A percentile compares a stretch with the other conserved stretches of the same genome.
Conservation (phyloP, 1,284 basidiomycete species). For the Clitocybe nebularis region DNA sequence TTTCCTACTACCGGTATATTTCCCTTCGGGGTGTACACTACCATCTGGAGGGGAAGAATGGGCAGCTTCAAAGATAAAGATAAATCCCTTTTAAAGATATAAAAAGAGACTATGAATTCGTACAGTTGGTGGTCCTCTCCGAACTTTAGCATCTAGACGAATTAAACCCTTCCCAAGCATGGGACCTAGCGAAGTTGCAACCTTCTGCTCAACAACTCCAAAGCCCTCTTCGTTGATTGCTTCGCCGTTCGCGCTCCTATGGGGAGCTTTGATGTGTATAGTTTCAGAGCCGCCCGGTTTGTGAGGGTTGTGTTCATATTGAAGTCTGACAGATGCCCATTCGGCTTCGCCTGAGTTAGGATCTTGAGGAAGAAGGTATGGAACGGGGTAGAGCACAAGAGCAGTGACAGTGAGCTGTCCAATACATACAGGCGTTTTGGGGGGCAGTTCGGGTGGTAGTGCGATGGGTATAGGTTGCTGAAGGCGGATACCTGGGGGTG, state of each 20-base stretch:
- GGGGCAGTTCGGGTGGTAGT: constrained; percentile 53
- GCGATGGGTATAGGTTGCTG: constrained; percentile 21
- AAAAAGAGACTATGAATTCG: constrained; percentile 24
- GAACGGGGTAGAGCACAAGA: constrained; percentile 82
- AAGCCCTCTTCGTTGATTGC: constrained; percentile 60
- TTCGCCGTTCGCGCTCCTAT: constrained; percentile 48
- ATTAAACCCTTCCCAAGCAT: constrained; percentile 82
- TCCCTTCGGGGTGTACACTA: constrained; percentile 90
- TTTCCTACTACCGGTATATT: constrained; percentile 82
- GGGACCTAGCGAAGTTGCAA: constrained; percentile 72
- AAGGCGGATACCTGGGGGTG: constrained; percentile 41
- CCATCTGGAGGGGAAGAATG: constrained; percentile 78
- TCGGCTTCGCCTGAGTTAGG: constrained; percentile 46
- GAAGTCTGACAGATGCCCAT: constrained; percentile 75
- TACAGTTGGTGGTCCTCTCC: constrained; percentile 59
- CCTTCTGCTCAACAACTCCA: constrained; percentile 82
- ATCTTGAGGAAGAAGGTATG: constrained; percentile 58
- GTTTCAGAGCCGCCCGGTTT: constrained; percentile 64
- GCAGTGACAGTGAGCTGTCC: constrained; percentile 81
- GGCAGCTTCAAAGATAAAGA: constrained; percentile 49
- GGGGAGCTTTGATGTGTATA: constrained; percentile 77
- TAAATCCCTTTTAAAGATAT: constrained; percentile 9
- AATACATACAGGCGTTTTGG: constrained; percentile 83
- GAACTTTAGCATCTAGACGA: constrained; percentile 77
- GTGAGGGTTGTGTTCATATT: constrained; percentile 61